Percentiles rank a stretch among this genome's conserved stretches.
These are phyloP conservation scores for Saksenaea vasiformis DNA, from an alignment of 371 early-diverging fungal species.

Conservation along the genomic window DNA sequence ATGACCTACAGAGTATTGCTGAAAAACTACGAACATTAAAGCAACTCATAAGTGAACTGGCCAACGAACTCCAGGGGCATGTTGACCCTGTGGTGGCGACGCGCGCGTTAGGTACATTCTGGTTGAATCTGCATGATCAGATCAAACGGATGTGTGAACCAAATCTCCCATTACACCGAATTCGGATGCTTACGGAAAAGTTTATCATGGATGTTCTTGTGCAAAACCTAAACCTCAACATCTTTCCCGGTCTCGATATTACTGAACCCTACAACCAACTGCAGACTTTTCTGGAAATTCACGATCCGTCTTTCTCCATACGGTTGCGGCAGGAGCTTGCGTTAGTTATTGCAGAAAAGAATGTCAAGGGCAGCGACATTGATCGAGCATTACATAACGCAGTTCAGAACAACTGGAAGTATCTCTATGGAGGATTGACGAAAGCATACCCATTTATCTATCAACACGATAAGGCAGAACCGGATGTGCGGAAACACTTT, in stretches of 20 bases:
- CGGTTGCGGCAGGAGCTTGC: conserved; percentile 34
- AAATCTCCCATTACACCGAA: conserved; percentile 43
- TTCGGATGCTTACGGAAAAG: conserved; percentile 62
- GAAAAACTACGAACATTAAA: conserved; percentile 21
- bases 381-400: conserved; percentile 24
- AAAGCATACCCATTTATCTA: conserved; percentile 30
- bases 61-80: conserved; percentile 23
- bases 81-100: conserved; percentile 27
- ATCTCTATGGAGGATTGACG: conserved; percentile 18
- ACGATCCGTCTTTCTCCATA: conserved; percentile 15
- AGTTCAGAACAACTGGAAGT: conserved; percentile 31
- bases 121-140: conserved; percentile 39
- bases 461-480: conserved; percentile 19
- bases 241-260: conserved; percentile 16
- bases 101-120: conserved; percentile 33
- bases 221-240: conserved; percentile 40
- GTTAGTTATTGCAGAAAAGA: conserved; percentile 8
- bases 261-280: conserved; percentile 15
- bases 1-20: conserved; percentile 29
- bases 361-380: conserved; percentile 25
- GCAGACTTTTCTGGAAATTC: conserved; percentile 17
- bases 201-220: conserved; percentile 57
- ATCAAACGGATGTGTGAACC: conserved; percentile 25
- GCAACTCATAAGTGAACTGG: conserved; percentile 26
- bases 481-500: conserved; percentile 24